phyloP scores from a whole-genome alignment of 163 green algal genomes.

The Volvox carteri region DNA sequence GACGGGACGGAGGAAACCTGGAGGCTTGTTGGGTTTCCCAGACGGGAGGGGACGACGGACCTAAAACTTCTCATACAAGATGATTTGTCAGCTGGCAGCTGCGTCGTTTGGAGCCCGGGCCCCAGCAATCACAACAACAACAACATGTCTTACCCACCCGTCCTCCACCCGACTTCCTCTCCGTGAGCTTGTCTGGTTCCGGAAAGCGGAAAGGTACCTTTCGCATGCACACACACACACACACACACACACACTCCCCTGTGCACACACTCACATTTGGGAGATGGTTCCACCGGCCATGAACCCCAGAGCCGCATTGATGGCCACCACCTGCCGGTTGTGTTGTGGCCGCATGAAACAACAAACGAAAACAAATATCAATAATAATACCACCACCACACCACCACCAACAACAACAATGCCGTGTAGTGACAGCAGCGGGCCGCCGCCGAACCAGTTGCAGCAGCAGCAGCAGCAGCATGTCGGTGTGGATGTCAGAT shows the following conservation, averaged over 20 bases:
- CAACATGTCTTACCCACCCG: neutral
- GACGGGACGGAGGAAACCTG: too few relatives aligned
- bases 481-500: neutral
- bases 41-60: too few relatives aligned
- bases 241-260: neutral
- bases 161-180: neutral
- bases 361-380: neutral
- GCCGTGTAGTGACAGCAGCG: neutral
- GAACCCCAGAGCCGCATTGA: constrained; percentile 10
- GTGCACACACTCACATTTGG: neutral
- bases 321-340: constrained; percentile 10
- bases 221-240: neutral
- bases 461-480: neutral
- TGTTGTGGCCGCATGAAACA: neutral
- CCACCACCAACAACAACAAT: too few relatives aligned
- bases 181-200: too few relatives aligned
- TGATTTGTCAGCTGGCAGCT: too few relatives aligned
- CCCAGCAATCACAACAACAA: too few relatives aligned
- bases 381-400: too few relatives aligned
- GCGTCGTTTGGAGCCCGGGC: too few relatives aligned
- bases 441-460: too few relatives aligned
- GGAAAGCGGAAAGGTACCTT: too few relatives aligned
- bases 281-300: neutral
- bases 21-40: too few relatives aligned
- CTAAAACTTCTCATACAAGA: too few relatives aligned